phyloP scores from a whole-genome alignment of 441 rosid genomes.

The Croton setiger region DNA sequence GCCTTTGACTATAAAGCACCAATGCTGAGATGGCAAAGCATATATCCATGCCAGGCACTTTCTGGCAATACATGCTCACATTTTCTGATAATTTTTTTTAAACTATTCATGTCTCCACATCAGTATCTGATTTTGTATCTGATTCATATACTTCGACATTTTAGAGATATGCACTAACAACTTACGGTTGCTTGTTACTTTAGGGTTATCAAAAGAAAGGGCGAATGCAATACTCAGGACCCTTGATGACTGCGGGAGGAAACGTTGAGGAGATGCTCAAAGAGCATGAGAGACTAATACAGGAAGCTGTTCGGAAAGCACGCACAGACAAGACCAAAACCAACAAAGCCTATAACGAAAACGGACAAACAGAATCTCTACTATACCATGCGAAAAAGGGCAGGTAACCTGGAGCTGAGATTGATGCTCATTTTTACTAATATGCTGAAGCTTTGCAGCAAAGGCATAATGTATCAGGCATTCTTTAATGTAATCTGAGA shows the following conservation, averaged over 20 bases:
- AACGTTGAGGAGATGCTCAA: conserved; percentile 85
- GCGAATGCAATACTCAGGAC: conserved; percentile 72
- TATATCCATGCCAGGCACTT: no score
- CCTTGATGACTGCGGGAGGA: conserved; percentile 58
- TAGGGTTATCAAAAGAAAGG: conserved; percentile 46
- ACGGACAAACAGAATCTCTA: conserved; percentile 35
- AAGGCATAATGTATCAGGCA: no score
- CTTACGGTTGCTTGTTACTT: conserved; percentile 19
- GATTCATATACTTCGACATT: background rate
- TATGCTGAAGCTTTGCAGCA: no score
- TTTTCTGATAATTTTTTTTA: no score
- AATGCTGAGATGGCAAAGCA: no score
- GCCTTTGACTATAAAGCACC: background rate
- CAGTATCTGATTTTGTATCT: no score
- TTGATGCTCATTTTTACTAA: background rate
- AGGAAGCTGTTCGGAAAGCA: conserved; percentile 72
- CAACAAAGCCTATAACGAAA: conserved; percentile 22
- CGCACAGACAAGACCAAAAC: conserved; percentile 53
- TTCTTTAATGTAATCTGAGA: conserved; percentile 3
- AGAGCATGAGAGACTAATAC: conserved; percentile 76
- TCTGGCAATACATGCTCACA: no score
- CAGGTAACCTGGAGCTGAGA: conserved; percentile 26
- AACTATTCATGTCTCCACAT: background rate
- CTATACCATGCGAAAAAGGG: conserved; percentile 32
- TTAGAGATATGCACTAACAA: background rate